Base-by-base conservation (phyloP, 176 grass and related monocot species). In the Urochloa ruziziensis region DNA sequence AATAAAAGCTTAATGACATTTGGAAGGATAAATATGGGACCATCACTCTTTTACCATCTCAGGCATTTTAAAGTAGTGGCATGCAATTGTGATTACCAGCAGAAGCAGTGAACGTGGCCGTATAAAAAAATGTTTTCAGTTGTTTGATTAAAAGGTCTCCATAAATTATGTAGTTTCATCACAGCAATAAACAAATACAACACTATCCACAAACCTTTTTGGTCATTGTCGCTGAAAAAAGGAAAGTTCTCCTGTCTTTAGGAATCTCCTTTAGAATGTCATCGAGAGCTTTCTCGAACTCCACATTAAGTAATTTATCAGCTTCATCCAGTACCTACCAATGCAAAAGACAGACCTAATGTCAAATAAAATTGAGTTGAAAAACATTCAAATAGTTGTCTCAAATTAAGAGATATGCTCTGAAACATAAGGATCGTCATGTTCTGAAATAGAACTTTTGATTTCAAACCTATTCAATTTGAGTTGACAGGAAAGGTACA, bases 201-300 rank as follows among this genome's bases (percentile, higher is more conserved):
- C 1, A 44, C 12, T 24, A 57, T 47, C 33, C 12, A 71, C 83
- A 80, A 70, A 98, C 92, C 89, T 98, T 98, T 80, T 95, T 91
- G 3, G 96, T 95, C 93, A 98, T 98, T 29, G 93, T 95, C 29
- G 96, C 96, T 80, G 96, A 98, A 77, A 95, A 98, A 66, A 98
- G 87, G 53, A 86, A 98, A 34, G 96, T 98, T 74, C 54, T 92
- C 75, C 96, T 71, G 54, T 98, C 91, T 83, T 92, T 83, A 84
- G 96, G 93, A 73, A 98, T 95, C 74, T 73, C 91, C 62, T 91
- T 95, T 57, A 98, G 67, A 74, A 98, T 98, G 16, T 98, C 96
- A 87, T 98, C 96, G n/a, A 98, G 83, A 29, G 89, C 64, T 82
- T 93, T 94, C 80, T 98, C 89, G 84, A 98, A 98, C 75, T 98